Evolutionary conservation across 2,329 filamentous ascomycete species (phyloP).

Genomic region (Penicillium sp.): DNA sequence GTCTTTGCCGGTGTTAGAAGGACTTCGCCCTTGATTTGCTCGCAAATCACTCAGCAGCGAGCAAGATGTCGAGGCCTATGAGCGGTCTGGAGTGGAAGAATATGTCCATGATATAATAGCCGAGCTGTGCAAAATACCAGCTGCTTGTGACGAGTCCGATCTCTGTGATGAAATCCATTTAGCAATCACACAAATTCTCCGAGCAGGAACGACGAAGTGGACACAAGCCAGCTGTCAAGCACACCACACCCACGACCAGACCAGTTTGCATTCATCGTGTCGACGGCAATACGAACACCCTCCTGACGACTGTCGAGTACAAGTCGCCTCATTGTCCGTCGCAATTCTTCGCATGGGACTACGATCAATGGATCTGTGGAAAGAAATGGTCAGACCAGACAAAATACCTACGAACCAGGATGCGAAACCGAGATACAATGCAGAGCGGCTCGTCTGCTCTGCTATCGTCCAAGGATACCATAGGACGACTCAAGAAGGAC

Average conservation of each 20-base stretch:
- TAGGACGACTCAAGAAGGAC: constrained; percentile 29
- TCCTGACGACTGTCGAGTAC: constrained; percentile 20
- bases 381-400: constrained; percentile 17
- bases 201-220: not conserved
- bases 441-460: constrained; percentile 21
- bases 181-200: constrained; percentile 15
- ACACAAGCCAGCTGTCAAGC: constrained; percentile 6
- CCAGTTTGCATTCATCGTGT: constrained; percentile 23
- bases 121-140: constrained; percentile 27
- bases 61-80: constrained; percentile 11
- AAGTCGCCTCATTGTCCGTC: constrained; percentile 20
- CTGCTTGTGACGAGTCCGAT: constrained; percentile 22
- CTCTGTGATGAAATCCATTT: constrained; percentile 22
- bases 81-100: constrained; percentile 12
- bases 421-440: constrained; percentile 25
- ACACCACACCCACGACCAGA: constrained; percentile 14
- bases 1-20: constrained; percentile 11
- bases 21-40: constrained; percentile 10
- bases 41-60: constrained; percentile 19
- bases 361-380: constrained; percentile 20
- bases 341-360: constrained; percentile 17
- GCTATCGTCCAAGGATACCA: constrained; percentile 30
- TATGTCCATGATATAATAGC: constrained; percentile 26
- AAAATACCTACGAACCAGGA: constrained; percentile 11
- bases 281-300: constrained; percentile 11